Evolutionary conservation across 495 filamentous ascomycete species (phyloP), one percentile per base, ranked within the genome.

Genomic region (Aspergillus incahuasiensis): DNA sequence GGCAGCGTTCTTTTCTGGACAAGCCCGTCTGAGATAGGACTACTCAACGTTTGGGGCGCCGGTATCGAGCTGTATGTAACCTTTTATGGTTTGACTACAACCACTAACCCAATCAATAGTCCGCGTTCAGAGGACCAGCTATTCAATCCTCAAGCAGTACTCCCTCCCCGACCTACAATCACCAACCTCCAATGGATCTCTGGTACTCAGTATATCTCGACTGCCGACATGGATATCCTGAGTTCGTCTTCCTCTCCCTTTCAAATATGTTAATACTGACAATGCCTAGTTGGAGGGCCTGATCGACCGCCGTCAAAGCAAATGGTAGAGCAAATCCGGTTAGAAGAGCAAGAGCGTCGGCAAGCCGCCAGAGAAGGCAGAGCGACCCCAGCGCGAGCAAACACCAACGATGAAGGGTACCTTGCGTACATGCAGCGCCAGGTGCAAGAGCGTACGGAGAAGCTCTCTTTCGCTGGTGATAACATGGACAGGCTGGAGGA

Each of bases 171-270:
- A 28, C 95, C 94, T n/a, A 96, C 92, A 1, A 98, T 98, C 44
- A 92, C 89, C 8, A 96, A 94, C 59, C 65, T 98, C 19, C 90
- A 96, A 68, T 98, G 94, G 94, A 90, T 98, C 38, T 85, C 91
- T 0, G 95, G 94, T 1, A 97, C 95, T 12, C 92, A 96, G 69
- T 89, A 95, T 57, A 77, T 98, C 32, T 88, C 88, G 16, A 86
- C 90, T 13, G 76, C 86, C n/a, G 95, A 98, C 66, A 83, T 98
- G 73, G 94, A 97, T 60, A 68, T 95, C 7, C 70, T 97, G 34
- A 94, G 76, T 79, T 69, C 46, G 72, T 70, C 42, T 22, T 48
- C 20, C 38, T 18, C 28, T 28, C 45, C 41, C 40, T 13, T 39
- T 28, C 5, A 6, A 12, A 6, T 25, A 16, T 28, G 53, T 28